A percentile compares a stretch with the other conserved stretches of the same genome.
Evolutionary conservation across 192 early-diverging fungal genomes (phyloP).

Genomic region (Coemansia sp.): DNA sequence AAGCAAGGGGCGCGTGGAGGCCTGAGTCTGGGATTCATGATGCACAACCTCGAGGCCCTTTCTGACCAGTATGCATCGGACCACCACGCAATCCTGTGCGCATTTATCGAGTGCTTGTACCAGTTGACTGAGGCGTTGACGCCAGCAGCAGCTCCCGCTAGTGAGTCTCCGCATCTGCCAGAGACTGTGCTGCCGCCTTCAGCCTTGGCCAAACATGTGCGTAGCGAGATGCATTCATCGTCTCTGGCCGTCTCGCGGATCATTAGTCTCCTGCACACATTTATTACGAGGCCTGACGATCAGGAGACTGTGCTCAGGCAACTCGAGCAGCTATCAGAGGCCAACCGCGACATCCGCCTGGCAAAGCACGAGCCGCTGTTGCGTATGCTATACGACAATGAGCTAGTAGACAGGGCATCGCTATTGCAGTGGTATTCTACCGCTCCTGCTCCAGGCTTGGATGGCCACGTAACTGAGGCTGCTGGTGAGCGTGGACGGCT

Average conservation of each 20-base stretch:
- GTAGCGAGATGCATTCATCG: slow-evolving; percentile 18
- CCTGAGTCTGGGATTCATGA: slow-evolving; percentile 48
- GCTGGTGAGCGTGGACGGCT: slow-evolving; percentile 19
- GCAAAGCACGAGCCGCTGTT: slow-evolving; percentile 27
- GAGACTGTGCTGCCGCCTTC: slow-evolving; percentile 15
- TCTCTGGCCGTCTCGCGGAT: slow-evolving; percentile 30
- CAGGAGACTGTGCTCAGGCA: slow-evolving; percentile 36
- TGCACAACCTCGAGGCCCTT: slow-evolving; percentile 39
- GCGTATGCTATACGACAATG: slow-evolving; percentile 42
- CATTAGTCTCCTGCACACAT: slow-evolving; percentile 37
- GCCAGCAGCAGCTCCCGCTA: background rate
- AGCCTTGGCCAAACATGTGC: slow-evolving; percentile 35
- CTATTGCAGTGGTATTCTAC: slow-evolving; percentile 34
- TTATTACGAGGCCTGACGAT: slow-evolving; percentile 37
- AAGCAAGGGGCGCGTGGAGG: slow-evolving; percentile 48
- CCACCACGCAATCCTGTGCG: slow-evolving; percentile 39
- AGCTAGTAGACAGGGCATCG: slow-evolving; percentile 36
- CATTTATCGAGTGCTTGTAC: slow-evolving; percentile 48
- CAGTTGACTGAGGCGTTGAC: slow-evolving; percentile 21
- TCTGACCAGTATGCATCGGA: slow-evolving; percentile 37
- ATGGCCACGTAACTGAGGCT: background rate
- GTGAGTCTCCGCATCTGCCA: background rate
- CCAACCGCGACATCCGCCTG: slow-evolving; percentile 27
- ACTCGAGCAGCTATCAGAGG: slow-evolving; percentile 42
- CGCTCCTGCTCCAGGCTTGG: background rate